Base-by-base conservation (phyloP, 2,329 filamentous ascomycete genomes). In the Stenocarpella maydis region DNA sequence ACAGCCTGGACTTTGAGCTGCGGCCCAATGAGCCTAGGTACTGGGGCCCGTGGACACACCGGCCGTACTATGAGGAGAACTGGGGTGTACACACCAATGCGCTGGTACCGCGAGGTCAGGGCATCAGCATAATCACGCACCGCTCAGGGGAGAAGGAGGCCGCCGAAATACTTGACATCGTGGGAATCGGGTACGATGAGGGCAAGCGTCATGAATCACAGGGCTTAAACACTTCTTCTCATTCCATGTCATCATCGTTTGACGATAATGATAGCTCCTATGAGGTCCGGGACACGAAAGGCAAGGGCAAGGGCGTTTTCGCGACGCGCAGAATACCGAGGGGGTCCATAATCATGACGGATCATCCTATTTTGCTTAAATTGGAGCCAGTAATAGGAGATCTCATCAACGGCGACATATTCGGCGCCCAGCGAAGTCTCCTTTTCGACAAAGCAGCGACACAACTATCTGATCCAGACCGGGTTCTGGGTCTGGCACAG, bases 121-220 rank as follows among this genome's bases (percentile, higher is more conserved):
- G 55, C 10, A 61, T 61, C 41, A 61, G 55, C 26, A 47, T 61
- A 24, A 61, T 61, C 55, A 61, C 55, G 26, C 55, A 61, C 9
- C 55, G 26, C 9, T 61, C 55, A 1, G 41, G 41, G 4, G 39
- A 61, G 39, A 26, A 61, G 8, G 55, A 61, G 21, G 55, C 55
- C 19, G 19, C 24, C 10, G 41, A 17, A 15, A 31, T 19, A 17
- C 26, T 61, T 17, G 55, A 9, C 15, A 15, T 17, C 12, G 5
- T 61, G 26, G 26, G 55, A 26, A 24, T 31, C 9, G 24, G 15
- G 8, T n/a, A 4, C 9, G 55, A 61, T 24, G 39, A 21, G 39
- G 31, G 31, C 8, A 31, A 8, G 4, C 4, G 8, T 8, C 4
- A 8, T 31, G 31, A 8, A 31, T 4, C 31, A 31, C 31, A 31